Percentiles rank a stretch among this genome's conserved stretches.
These are phyloP conservation scores for Pelargonium myrrhifolium DNA, from an alignment of 441 rosid species.

Conservation along the genomic window DNA sequence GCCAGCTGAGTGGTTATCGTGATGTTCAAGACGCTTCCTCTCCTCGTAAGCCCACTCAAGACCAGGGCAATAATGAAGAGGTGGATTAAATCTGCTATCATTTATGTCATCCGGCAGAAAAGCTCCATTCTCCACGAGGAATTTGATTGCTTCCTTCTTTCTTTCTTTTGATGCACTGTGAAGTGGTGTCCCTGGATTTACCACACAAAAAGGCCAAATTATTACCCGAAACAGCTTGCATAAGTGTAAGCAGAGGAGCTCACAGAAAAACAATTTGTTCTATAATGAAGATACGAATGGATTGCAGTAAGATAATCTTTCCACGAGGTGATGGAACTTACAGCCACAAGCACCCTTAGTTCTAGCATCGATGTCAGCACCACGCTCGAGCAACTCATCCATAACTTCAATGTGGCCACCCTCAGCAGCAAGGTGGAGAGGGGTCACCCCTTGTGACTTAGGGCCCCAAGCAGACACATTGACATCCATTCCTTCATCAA, in stretches of 20 bases:
- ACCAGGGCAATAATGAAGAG: slow-evolving; percentile 78
- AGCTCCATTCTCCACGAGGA: slow-evolving; percentile 73
- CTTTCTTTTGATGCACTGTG: slow-evolving; percentile 76
- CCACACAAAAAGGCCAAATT: background rate
- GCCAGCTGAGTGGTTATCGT: slow-evolving; percentile 26
- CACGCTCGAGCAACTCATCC: slow-evolving; percentile 82
- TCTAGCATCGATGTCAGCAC: slow-evolving; percentile 84
- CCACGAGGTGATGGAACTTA: slow-evolving; percentile 25
- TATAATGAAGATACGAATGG: background rate
- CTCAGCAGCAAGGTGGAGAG: slow-evolving; percentile 92
- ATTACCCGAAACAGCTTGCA: background rate
- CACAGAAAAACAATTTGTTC: background rate
- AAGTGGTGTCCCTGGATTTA: slow-evolving; percentile 78
- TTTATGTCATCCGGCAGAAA: slow-evolving; percentile 72
- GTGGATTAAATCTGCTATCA: slow-evolving; percentile 79
- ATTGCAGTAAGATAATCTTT: background rate
- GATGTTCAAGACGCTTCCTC: slow-evolving; percentile 47
- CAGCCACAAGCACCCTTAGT: slow-evolving; percentile 88
- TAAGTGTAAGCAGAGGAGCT: background rate
- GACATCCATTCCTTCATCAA: slow-evolving; percentile 68
- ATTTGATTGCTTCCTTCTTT: slow-evolving; percentile 71
- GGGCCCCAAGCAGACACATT: slow-evolving; percentile 76
- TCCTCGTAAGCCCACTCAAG: slow-evolving; percentile 94
- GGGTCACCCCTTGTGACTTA: slow-evolving; percentile 69
- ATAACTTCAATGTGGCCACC: slow-evolving; percentile 78